Evolutionary conservation across 2,329 filamentous ascomycete species (phyloP).

Genomic region (Beauveria brongniartii): DNA sequence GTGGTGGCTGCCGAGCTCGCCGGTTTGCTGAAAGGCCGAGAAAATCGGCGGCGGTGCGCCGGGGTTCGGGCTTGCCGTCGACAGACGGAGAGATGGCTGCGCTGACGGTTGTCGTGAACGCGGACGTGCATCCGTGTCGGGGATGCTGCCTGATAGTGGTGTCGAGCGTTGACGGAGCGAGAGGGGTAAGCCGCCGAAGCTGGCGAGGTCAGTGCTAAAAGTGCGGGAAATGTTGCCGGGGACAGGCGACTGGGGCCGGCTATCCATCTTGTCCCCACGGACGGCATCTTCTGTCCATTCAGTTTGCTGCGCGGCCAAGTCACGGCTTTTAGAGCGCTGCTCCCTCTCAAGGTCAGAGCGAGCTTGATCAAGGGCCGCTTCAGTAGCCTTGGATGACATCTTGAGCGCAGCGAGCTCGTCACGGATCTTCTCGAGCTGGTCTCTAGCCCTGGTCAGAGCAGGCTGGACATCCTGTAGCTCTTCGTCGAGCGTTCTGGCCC

Average conservation of each 20-base stretch:
- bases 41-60: slow-evolving; percentile 33
- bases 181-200: slow-evolving; percentile 22
- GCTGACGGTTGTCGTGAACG: slow-evolving; percentile 39
- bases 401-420: slow-evolving; percentile 54
- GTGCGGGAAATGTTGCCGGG: slow-evolving; percentile 39
- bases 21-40: slow-evolving; percentile 36
- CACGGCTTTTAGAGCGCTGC: slow-evolving; percentile 24
- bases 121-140: slow-evolving; percentile 27
- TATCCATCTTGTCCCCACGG: slow-evolving; percentile 31
- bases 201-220: slow-evolving; percentile 46
- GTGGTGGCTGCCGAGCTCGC: slow-evolving; percentile 17
- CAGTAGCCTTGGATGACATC: slow-evolving; percentile 55
- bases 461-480: slow-evolving; percentile 67
- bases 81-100: slow-evolving; percentile 27
- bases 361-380: slow-evolving; percentile 53
- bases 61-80: slow-evolving; percentile 29
- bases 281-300: slow-evolving; percentile 46
- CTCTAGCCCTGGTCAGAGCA: slow-evolving; percentile 54
- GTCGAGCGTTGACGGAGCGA: slow-evolving; percentile 35
- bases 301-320: slow-evolving; percentile 28
- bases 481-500: slow-evolving; percentile 64
- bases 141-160: slow-evolving; percentile 35
- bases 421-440: slow-evolving; percentile 54
- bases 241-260: slow-evolving; percentile 47
- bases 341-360: slow-evolving; percentile 43